A percentile compares a stretch with the other conserved stretches of the same genome.
phyloP scores from a whole-genome alignment of 148 eudicot genomes.

The Drosera capensis region DNA sequence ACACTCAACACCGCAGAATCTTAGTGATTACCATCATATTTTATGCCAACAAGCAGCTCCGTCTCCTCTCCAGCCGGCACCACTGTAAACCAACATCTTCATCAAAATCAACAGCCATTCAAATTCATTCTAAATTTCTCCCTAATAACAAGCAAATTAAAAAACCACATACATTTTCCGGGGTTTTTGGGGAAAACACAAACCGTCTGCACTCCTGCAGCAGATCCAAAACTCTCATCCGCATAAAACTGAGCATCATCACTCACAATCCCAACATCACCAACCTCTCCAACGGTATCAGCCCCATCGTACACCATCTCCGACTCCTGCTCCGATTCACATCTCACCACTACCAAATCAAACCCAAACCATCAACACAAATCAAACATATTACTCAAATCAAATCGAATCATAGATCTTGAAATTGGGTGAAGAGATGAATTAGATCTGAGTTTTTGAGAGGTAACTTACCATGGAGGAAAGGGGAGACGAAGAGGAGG shows the following conservation, averaged over 20 bases:
- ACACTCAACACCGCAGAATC: too few relatives aligned
- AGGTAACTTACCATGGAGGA: conserved; percentile 45
- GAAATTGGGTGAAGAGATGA: background rate
- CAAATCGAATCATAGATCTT: conserved; percentile 9
- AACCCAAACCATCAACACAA: background rate
- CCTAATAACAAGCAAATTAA: background rate
- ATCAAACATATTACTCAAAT: background rate
- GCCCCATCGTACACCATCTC: too few relatives aligned
- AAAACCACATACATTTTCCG: conserved; percentile 25
- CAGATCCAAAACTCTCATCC: conserved; percentile 39
- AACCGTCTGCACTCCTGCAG: conserved; percentile 63
- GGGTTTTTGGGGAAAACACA: conserved; percentile 75
- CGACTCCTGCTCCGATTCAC: conserved; percentile 35
- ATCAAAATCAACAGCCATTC: background rate
- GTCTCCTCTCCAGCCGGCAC: conserved; percentile 73
- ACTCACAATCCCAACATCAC: conserved; percentile 56
- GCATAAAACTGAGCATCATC: conserved; percentile 48
- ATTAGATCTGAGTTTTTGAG: background rate
- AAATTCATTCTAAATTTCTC: background rate
- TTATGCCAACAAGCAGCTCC: conserved; percentile 62
- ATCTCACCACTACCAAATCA: conserved; percentile 39
- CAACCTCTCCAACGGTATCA: conserved; percentile 27
- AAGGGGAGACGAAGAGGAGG: conserved; percentile 42
- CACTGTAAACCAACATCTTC: conserved; percentile 26
- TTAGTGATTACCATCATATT: conserved; percentile 54